phyloP scores from a whole-genome alignment of 78 protist species.

The Speleostelium caveatum region DNA sequence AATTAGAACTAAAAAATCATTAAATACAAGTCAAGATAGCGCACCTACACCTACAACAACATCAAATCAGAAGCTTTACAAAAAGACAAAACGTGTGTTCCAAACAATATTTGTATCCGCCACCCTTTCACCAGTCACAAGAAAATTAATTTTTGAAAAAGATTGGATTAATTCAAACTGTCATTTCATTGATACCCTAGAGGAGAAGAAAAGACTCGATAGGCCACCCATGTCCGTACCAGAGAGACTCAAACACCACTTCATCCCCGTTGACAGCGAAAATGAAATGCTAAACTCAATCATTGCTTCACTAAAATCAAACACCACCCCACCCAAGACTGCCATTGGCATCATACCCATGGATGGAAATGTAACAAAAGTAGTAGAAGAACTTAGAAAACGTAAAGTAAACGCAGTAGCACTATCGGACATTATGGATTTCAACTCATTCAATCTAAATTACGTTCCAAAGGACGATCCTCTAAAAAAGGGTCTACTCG shows the following conservation, averaged over 20 bases:
- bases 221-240: not conserved
- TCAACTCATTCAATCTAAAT: constrained; percentile 11
- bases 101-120: constrained; percentile 66
- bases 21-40: not conserved
- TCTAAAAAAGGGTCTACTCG: not conserved
- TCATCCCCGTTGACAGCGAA: constrained; percentile 37
- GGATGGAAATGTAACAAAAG: constrained; percentile 31
- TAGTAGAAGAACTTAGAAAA: not conserved
- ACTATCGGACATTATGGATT: constrained; percentile 23
- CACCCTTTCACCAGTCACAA: constrained; percentile 8
- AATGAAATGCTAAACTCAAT: constrained; percentile 24
- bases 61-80: not conserved
- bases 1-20: not conserved
- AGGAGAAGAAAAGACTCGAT: not conserved
- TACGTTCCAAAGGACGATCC: not conserved
- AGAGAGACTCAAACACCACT: not conserved
- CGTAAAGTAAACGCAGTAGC: constrained; percentile 35
- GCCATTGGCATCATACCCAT: constrained; percentile 34
- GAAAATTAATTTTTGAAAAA: constrained; percentile 7
- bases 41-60: not conserved
- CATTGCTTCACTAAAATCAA: not conserved
- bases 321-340: not conserved
- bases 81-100: constrained; percentile 5
- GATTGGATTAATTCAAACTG: constrained; percentile 47
- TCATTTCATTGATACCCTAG: not conserved